Evolutionary conservation across 495 filamentous ascomycete genomes (phyloP).

Genomic region (Trichoderma parareesei): DNA sequence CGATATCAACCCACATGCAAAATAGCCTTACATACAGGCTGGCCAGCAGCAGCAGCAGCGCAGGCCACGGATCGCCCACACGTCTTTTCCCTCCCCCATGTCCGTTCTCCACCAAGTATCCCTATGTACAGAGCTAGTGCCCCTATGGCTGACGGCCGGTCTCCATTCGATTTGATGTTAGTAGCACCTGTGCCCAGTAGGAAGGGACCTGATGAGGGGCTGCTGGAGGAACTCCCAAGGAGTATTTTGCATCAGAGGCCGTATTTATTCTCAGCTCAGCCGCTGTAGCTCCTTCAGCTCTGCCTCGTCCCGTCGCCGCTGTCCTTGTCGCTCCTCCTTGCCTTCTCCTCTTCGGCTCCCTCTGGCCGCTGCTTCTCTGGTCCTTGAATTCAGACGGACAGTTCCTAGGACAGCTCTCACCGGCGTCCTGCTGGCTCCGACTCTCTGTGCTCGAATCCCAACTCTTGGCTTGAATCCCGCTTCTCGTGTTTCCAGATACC

Average conservation of each 20-base stretch:
- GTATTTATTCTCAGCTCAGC: conserved; percentile 6
- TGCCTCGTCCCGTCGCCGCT: background rate
- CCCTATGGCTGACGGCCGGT: conserved; percentile 5
- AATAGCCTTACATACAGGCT: no score
- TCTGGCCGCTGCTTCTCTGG: background rate
- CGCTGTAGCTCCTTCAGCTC: conserved; percentile 9
- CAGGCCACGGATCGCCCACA: background rate
- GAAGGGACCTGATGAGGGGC: background rate
- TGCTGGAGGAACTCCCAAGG: no score
- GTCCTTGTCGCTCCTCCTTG: background rate
- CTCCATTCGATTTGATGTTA: background rate
- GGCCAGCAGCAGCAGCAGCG: background rate
- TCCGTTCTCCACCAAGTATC: no score
- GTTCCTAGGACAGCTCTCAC: background rate
- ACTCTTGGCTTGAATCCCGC: background rate
- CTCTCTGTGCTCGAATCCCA: background rate
- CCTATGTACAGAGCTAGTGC: background rate
- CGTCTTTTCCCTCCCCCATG: background rate
- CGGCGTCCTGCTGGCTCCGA: background rate
- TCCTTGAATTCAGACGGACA: background rate
- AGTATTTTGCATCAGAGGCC: background rate
- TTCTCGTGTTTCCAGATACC: conserved; percentile 17
- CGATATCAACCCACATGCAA: background rate
- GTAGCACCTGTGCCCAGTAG: no score
- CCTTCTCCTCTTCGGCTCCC: background rate